Conservation (phyloP, 441 rosid genomes). For the Gossypium trilobum region DNA sequence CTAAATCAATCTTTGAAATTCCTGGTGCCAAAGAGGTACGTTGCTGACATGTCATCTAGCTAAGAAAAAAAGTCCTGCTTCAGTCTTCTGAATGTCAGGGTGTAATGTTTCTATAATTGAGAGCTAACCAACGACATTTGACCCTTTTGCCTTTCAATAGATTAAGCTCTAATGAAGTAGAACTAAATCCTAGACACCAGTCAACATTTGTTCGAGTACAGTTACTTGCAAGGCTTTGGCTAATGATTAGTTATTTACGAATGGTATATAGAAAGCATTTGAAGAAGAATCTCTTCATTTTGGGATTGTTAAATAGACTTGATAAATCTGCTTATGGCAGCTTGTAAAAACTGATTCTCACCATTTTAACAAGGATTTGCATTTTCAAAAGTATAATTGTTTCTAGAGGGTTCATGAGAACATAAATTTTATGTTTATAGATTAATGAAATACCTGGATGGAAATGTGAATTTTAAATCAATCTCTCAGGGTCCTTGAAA, state of each 20-base stretch:
- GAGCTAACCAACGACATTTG: neutral
- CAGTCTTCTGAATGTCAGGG: neutral
- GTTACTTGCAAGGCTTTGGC: neutral
- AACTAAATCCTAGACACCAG: neutral
- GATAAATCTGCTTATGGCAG: neutral
- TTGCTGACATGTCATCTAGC: neutral
- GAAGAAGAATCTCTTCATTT: neutral
- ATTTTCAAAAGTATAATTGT: neutral
- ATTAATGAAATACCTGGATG: neutral
- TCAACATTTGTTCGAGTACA: neutral
- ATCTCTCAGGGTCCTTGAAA: neutral
- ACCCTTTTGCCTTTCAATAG: neutral
- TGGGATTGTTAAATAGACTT: neutral
- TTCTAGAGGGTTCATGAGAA: neutral
- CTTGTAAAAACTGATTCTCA: neutral
- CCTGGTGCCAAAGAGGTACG: conserved; percentile 63
- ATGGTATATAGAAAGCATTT: neutral
- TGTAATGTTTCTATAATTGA: neutral
- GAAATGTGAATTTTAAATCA: neutral
- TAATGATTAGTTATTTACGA: neutral
- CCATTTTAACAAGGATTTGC: neutral
- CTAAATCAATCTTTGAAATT: conserved; percentile 61
- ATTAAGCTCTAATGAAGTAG: neutral
- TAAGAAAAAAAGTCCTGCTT: neutral
- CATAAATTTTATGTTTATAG: neutral